Evolutionary conservation across 352 stramenopile species (phyloP).

Genomic region (Phytophthora idaei): DNA sequence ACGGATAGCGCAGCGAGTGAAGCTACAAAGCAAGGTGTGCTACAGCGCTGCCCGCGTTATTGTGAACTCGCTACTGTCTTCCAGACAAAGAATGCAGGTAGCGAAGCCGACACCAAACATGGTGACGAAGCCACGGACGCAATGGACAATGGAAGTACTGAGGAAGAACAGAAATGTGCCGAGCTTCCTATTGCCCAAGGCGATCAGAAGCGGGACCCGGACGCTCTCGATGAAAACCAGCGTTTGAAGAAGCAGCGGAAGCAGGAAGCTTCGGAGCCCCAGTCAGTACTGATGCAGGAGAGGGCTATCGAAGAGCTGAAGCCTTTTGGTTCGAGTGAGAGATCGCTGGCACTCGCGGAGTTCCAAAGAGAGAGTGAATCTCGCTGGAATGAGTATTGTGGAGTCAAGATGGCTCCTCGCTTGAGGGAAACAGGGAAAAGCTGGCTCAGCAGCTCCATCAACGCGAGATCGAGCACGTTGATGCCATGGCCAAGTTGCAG

Average conservation of each 20-base stretch:
- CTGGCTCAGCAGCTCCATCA: conserved; percentile 2
- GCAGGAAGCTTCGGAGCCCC: not conserved
- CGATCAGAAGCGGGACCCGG: not conserved
- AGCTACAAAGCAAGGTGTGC: not conserved
- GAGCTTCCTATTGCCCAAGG: not conserved
- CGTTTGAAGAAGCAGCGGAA: not conserved
- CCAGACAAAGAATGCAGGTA: not conserved
- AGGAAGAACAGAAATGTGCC: not conserved
- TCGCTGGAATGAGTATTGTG: conserved; percentile 11
- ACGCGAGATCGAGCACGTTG: conserved; percentile 7
- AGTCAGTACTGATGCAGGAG: not conserved
- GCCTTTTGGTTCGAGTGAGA: not conserved
- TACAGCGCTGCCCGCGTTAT: conserved; percentile 11
- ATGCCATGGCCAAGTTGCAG: conserved; percentile 14
- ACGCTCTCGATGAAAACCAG: not conserved
- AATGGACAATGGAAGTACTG: not conserved
- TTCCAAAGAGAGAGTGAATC: conserved; percentile 5
- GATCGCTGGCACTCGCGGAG: conserved; percentile 1
- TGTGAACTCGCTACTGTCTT: conserved; percentile 10
- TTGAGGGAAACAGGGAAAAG: conserved; percentile 6
- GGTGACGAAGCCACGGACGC: not conserved
- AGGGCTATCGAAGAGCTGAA: not conserved
- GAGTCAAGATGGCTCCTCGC: not conserved
- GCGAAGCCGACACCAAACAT: not conserved
- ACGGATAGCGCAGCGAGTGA: not conserved